phyloP scores from a whole-genome alignment of 768 basidiomycete genomes.

The Auriscalpium microsporum region DNA sequence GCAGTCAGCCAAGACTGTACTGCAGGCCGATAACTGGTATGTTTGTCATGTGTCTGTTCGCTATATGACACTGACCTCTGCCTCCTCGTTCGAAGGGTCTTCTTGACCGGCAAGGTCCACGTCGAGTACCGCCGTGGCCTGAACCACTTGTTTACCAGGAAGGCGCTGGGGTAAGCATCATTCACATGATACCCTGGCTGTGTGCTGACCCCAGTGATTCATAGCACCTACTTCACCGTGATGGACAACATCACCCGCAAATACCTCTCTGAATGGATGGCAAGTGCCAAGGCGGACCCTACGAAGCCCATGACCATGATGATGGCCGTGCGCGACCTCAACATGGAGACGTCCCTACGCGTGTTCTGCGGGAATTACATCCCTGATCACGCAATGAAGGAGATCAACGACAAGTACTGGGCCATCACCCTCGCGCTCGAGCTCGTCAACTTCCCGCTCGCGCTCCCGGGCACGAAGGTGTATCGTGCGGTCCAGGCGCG shows the following conservation, averaged over 20 bases:
- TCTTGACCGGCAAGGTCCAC: constrained; percentile 88
- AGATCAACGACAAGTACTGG: constrained; percentile 95
- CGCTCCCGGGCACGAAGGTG: constrained; percentile 92
- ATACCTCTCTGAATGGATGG: constrained; percentile 70
- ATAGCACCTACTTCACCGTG: constrained; percentile 75
- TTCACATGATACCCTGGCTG: constrained; percentile 3
- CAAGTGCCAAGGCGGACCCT: constrained; percentile 35
- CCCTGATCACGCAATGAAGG: constrained; percentile 63
- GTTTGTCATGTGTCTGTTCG: constrained; percentile 10
- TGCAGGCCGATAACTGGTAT: constrained; percentile 83
- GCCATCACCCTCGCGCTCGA: constrained; percentile 89
- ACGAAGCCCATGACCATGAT: constrained; percentile 56
- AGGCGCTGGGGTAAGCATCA: constrained; percentile 67
- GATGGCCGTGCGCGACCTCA: constrained; percentile 86
- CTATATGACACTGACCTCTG: not conserved
- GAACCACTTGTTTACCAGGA: constrained; percentile 89
- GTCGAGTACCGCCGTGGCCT: constrained; percentile 89
- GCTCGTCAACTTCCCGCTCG: constrained; percentile 96
- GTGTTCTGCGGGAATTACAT: constrained; percentile 95
- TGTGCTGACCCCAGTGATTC: not conserved
- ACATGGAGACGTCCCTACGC: constrained; percentile 94
- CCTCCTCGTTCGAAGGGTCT: constrained; percentile 63
- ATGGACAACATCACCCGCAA: constrained; percentile 79
- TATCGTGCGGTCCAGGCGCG: constrained; percentile 89
- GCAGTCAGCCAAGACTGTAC: constrained; percentile 79